Conservation (phyloP, 1,284 basidiomycete genomes). For the Amylostereum chailletii region DNA sequence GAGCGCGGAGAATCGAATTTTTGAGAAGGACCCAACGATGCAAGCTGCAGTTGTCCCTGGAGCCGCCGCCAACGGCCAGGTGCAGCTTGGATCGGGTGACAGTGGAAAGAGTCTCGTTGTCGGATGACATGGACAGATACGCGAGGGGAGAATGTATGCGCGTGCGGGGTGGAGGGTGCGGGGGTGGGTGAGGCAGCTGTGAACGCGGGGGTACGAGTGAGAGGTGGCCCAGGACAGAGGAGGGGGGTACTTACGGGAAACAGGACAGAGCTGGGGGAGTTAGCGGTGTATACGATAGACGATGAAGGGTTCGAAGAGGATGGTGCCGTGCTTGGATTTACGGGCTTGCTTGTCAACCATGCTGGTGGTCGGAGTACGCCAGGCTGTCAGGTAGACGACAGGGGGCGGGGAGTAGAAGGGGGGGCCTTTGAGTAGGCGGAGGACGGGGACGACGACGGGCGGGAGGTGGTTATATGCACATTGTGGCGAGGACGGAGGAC, state of each 20-base stretch:
- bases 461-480: slow-evolving; percentile 34
- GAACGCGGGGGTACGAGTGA: not conserved
- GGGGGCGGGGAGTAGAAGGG: slow-evolving; percentile 15
- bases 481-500: slow-evolving; percentile 28
- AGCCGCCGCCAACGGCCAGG: slow-evolving; percentile 38
- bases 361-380: slow-evolving; percentile 37
- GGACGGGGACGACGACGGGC: slow-evolving; percentile 15
- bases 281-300: slow-evolving; percentile 74
- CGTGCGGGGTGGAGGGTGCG: slow-evolving; percentile 2
- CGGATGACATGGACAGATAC: slow-evolving; percentile 14
- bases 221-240: slow-evolving; percentile 1
- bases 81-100: slow-evolving; percentile 72
- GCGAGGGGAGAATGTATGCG: slow-evolving; percentile 11
- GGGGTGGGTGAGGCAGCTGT: slow-evolving; percentile 6
- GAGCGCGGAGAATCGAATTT: slow-evolving; percentile 63
- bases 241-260: slow-evolving; percentile 17
- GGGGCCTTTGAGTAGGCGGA: slow-evolving; percentile 11
- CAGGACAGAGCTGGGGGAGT: slow-evolving; percentile 19
- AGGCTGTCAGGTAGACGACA: slow-evolving; percentile 28
- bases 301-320: slow-evolving; percentile 77
- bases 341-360: slow-evolving; percentile 77
- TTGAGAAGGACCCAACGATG: slow-evolving; percentile 80
- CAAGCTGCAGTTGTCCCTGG: slow-evolving; percentile 61
- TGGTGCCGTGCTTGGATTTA: slow-evolving; percentile 73
- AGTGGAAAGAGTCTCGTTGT: slow-evolving; percentile 25